Evolutionary conservation across 139 green algal genomes (phyloP).

Genomic region (Pedinophyceae sp.): DNA sequence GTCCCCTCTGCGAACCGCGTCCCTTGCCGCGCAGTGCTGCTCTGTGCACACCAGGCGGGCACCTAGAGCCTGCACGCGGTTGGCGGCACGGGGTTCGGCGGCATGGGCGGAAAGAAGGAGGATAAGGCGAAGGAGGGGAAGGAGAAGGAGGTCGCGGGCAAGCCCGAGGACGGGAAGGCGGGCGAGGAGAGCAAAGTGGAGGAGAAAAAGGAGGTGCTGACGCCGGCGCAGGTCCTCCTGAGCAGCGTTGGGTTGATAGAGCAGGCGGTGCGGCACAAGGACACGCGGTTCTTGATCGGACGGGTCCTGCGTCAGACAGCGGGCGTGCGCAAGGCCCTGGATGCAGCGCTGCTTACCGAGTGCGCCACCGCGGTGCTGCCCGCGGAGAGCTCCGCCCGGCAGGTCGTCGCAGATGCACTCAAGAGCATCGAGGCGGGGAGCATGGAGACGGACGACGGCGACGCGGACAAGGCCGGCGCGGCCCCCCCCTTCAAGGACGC

Average conservation of each 20-base stretch:
- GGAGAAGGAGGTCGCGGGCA: not conserved
- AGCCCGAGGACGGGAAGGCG: not conserved
- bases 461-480: constrained; percentile 8
- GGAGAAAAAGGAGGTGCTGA: not conserved
- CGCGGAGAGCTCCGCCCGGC: constrained; percentile 6
- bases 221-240: constrained; percentile 2
- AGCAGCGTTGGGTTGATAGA: constrained; percentile 37
- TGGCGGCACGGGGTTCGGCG: too few relatives aligned
- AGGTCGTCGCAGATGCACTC: constrained; percentile 29
- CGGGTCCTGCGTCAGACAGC: constrained; percentile 56
- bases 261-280: constrained; percentile 59
- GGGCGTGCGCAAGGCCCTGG: constrained; percentile 38
- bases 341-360: constrained; percentile 17
- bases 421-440: not conserved
- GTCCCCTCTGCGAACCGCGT: too few relatives aligned
- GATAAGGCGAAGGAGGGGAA: not conserved
- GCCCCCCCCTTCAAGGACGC: not conserved
- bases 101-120: not conserved
- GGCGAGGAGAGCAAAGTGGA: not conserved
- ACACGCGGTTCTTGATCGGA: constrained; percentile 50
- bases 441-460: not conserved
- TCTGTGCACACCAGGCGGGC: too few relatives aligned
- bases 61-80: too few relatives aligned
- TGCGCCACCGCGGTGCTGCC: constrained; percentile 36
- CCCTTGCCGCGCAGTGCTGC: too few relatives aligned